These are phyloP conservation scores for Geotrichum fermentans DNA, from an alignment of 1,139 yeast genomes.

Conservation along the genomic window DNA sequence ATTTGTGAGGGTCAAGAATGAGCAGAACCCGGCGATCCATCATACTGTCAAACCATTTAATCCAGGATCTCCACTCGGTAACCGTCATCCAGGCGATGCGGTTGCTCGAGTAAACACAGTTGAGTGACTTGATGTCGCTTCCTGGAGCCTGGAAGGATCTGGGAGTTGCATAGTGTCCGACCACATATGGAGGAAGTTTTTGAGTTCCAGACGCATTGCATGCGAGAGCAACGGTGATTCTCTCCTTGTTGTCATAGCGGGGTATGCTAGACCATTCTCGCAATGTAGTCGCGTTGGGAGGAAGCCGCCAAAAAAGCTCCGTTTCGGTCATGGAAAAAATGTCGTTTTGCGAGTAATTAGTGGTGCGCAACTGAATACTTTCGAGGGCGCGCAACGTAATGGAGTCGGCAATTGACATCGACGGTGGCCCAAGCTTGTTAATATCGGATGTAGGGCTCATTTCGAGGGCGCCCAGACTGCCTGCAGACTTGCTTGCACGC, in stretches of 20 bases:
- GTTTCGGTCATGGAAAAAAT: conserved; percentile 20
- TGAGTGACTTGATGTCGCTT: conserved; percentile 14
- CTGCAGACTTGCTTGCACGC: conserved; percentile 11
- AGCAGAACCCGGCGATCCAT: conserved; percentile 18
- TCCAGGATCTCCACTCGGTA: conserved; percentile 18
- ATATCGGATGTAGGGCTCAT: background rate
- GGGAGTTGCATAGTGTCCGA: conserved; percentile 17
- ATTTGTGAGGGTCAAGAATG: conserved; percentile 17
- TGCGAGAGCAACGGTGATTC: conserved; percentile 18
- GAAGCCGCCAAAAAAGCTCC: conserved; percentile 13
- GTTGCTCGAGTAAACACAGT: conserved; percentile 18
- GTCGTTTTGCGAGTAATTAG: conserved; percentile 13
- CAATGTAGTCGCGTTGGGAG: conserved; percentile 11
- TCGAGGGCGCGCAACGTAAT: background rate
- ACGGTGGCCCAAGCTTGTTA: background rate
- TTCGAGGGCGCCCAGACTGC: conserved; percentile 2
- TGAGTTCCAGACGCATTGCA: conserved; percentile 19
- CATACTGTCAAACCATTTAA: conserved; percentile 19
- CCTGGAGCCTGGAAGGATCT: conserved; percentile 17
- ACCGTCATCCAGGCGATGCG: conserved; percentile 19
- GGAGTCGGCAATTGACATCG: conserved; percentile 5
- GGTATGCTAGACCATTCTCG: conserved; percentile 2
- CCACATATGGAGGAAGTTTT: conserved; percentile 19
- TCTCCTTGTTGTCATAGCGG: conserved; percentile 4
- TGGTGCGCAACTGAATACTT: conserved; percentile 1